Evolutionary conservation across 768 basidiomycete genomes (phyloP).

Genomic region (Auricularia cornea): DNA sequence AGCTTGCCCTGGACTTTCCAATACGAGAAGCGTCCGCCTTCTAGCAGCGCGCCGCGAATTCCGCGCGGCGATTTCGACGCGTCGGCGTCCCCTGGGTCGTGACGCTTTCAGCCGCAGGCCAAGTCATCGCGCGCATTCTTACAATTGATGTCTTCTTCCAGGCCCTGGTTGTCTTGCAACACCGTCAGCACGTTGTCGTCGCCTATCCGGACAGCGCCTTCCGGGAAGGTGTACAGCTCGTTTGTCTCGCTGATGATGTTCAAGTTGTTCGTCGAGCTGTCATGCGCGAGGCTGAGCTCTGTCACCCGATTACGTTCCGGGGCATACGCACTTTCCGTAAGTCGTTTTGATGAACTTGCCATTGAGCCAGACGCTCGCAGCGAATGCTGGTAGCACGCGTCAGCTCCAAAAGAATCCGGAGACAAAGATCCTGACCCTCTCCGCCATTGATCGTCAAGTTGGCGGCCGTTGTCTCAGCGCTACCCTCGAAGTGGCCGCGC

Average conservation of each 20-base stretch:
- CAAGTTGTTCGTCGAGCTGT: conserved; percentile 58
- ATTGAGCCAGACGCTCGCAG: conserved; percentile 77
- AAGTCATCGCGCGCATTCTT: conserved; percentile 11
- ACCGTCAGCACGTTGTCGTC: conserved; percentile 71
- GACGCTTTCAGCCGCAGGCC: background rate
- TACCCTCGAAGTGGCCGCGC: conserved; percentile 65
- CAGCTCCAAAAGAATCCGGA: background rate
- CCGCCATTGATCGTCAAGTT: conserved; percentile 79
- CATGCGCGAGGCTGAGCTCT: too few relatives aligned
- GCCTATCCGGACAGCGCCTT: conserved; percentile 39
- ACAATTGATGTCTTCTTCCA: conserved; percentile 53
- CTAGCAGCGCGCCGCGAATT: conserved; percentile 66
- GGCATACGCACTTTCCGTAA: conserved; percentile 55
- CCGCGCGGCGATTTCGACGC: conserved; percentile 68
- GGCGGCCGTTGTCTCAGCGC: conserved; percentile 18
- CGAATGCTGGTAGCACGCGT: conserved; percentile 45
- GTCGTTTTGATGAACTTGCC: conserved; percentile 61
- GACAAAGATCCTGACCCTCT: conserved; percentile 38
- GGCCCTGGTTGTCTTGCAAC: conserved; percentile 69
- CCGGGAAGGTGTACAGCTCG: conserved; percentile 54
- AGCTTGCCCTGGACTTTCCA: conserved; percentile 75
- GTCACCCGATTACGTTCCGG: too few relatives aligned
- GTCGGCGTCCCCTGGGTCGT: conserved; percentile 33
- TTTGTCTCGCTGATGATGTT: conserved; percentile 60
- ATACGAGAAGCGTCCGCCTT: conserved; percentile 42